Evolutionary conservation across 2,329 filamentous ascomycete species (phyloP).

Genomic region (Epichloe hybrida): DNA sequence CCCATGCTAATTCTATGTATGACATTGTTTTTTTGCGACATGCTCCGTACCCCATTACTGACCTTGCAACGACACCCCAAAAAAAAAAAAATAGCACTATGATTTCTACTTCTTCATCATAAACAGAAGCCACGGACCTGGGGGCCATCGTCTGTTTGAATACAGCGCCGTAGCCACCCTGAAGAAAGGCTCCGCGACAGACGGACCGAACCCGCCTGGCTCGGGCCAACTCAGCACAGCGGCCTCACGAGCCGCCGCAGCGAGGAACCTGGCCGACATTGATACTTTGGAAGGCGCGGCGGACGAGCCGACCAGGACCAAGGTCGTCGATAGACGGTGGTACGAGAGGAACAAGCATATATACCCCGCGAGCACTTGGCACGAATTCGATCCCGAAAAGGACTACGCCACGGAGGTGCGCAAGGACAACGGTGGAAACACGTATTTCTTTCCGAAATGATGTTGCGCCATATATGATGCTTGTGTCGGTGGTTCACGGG

Average conservation of each 20-base stretch:
- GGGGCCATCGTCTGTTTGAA: conserved; percentile 61
- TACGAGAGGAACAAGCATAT: conserved; percentile 98
- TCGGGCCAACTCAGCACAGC: conserved; percentile 16
- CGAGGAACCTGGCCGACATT: conserved; percentile 30
- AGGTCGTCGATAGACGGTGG: conserved; percentile 92
- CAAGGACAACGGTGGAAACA: conserved; percentile 78
- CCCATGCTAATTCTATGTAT: neutral
- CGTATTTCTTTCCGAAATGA: conserved; percentile 66
- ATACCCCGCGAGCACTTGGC: conserved; percentile 90
- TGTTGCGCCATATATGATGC: neutral
- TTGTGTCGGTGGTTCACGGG: neutral
- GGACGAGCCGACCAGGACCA: conserved; percentile 71
- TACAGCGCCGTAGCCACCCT: conserved; percentile 43
- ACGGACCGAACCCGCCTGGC: neutral
- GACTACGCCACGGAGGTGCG: conserved; percentile 68
- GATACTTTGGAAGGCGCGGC: conserved; percentile 56
- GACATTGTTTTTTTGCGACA: neutral
- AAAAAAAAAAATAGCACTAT: conserved; percentile 54
- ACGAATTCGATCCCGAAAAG: conserved; percentile 81
- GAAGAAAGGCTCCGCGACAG: conserved; percentile 3
- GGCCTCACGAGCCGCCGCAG: conserved; percentile 24
- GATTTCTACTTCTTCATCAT: conserved; percentile 96
- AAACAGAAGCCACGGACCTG: conserved; percentile 67
- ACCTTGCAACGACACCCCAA: neutral
- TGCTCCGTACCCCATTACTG: neutral